Conservation (phyloP, 208 protist genomes). For the Crithidia bombi region DNA sequence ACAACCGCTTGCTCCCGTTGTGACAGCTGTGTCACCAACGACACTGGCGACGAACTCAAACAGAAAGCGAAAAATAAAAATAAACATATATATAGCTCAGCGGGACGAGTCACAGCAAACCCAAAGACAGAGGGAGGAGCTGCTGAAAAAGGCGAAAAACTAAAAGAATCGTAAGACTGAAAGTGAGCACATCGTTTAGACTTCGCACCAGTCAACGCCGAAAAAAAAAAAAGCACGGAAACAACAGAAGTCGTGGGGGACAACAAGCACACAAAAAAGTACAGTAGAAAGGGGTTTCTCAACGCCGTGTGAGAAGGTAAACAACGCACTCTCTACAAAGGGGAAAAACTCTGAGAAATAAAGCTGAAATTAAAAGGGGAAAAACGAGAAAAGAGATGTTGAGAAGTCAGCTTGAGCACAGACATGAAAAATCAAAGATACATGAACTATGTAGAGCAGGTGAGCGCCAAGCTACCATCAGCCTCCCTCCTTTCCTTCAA, state of each 20-base stretch:
- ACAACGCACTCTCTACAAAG: slow-evolving; percentile 4
- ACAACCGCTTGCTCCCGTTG: not conserved
- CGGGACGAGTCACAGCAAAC: not conserved
- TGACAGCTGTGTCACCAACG: not conserved
- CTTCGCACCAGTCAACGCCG: no score
- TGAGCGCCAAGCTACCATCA: no score
- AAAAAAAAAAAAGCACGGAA: not conserved
- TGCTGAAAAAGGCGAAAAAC: no score
- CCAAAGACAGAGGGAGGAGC: not conserved
- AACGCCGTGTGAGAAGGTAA: not conserved
- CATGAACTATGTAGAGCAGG: slow-evolving; percentile 28
- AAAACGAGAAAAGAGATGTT: slow-evolving; percentile 25
- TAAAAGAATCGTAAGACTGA: slow-evolving; percentile 2
- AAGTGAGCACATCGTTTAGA: not conserved
- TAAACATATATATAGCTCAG: not conserved
- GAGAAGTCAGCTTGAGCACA: not conserved
- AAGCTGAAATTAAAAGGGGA: slow-evolving; percentile 19
- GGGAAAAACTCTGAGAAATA: slow-evolving; percentile 22
- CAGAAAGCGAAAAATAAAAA: not conserved
- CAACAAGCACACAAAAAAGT: slow-evolving; percentile 15
- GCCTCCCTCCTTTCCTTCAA: no score
- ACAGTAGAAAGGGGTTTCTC: not conserved
- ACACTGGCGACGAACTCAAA: not conserved
- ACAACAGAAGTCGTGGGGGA: not conserved
- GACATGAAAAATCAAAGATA: not conserved